A percentile compares a stretch with the other conserved stretches of the same genome.
Conservation (phyloP, 83 land plant species). For the Picea engelmannii region DNA sequence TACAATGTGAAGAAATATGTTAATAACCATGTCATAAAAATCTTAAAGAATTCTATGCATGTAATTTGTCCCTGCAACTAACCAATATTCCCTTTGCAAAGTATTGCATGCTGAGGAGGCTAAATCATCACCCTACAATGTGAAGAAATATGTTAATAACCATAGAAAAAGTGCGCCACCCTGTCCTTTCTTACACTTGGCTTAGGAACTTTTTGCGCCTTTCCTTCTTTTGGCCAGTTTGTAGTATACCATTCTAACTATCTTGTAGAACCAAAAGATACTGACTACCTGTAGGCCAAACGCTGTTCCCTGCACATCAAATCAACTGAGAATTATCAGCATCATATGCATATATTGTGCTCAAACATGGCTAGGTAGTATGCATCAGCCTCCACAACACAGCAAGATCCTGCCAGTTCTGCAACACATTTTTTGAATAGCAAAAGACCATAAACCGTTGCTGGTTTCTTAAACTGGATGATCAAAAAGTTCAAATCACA, state of each 20-base stretch:
- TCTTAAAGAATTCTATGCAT: no score
- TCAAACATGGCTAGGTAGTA: no score
- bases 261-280: constrained; percentile 78
- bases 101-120: background rate
- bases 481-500: no score
- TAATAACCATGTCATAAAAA: no score
- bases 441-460: no score
- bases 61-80: no score
- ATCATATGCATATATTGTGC: background rate
- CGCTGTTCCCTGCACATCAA: constrained; percentile 47
- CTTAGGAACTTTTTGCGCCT: background rate
- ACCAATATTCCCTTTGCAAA: no score
- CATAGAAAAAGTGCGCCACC: background rate
- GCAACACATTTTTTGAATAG: no score
- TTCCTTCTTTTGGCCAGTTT: constrained; percentile 35
- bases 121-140: background rate
- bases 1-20: background rate
- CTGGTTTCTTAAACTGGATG: no score
- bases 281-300: constrained; percentile 65
- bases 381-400: no score
- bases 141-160: background rate
- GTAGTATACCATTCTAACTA: constrained; percentile 58
- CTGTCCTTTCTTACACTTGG: background rate
- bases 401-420: no score
- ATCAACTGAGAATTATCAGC: background rate